phyloP scores from a whole-genome alignment of 148 eudicot species.

The Amaranthus hypochondriacus region DNA sequence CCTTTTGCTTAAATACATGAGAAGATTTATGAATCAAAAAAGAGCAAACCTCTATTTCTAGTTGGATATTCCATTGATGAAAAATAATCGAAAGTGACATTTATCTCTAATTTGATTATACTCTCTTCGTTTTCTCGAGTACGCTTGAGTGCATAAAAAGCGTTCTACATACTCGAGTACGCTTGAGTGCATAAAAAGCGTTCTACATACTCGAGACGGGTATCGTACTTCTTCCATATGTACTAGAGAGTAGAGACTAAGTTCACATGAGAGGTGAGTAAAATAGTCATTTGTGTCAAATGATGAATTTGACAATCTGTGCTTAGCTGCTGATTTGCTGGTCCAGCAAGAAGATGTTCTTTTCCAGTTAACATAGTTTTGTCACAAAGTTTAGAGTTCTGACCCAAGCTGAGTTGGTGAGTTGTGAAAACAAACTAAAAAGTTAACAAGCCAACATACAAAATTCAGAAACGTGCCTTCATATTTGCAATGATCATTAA shows the following conservation, averaged over 20 bases:
- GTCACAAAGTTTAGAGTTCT: background rate
- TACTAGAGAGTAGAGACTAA: background rate
- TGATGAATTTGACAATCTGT: background rate
- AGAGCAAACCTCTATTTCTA: background rate
- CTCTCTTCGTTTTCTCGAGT: too few species aligned
- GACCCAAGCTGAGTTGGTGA: constrained; percentile 5
- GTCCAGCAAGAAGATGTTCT: constrained; percentile 20
- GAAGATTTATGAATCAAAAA: constrained; percentile 13
- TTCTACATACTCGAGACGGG: too few species aligned
- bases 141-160: too few species aligned
- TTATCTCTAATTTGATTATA: too few species aligned
- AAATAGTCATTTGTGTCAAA: constrained; percentile 5
- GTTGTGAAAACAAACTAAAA: background rate
- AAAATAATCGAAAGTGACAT: background rate
- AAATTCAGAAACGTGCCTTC: background rate
- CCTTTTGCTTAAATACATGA: constrained; percentile 28
- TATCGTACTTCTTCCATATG: too few species aligned
- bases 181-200: too few species aligned
- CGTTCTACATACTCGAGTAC: too few species aligned
- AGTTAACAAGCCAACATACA: background rate
- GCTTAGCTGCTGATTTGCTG: constrained; percentile 30
- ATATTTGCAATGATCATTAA: background rate
- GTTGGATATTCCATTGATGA: background rate
- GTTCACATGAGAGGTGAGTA: background rate
- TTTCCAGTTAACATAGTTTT: constrained; percentile 11